phyloP scores from a whole-genome alignment of 192 early-diverging fungal genomes.

The Helicostylum pulchrum region DNA sequence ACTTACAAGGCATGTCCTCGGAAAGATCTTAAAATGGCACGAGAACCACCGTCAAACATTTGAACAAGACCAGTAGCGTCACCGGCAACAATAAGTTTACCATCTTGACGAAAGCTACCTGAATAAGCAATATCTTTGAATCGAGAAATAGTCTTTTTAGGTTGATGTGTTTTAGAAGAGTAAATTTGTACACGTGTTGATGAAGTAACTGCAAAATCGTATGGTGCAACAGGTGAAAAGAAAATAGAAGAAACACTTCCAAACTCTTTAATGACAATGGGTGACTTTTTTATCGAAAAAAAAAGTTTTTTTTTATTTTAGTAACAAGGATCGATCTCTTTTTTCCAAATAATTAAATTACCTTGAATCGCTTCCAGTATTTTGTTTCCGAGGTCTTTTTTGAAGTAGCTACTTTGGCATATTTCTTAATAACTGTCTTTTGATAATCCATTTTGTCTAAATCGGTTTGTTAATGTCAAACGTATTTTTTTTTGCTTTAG shows the following conservation, averaged over 20 bases:
- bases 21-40: slow-evolving; percentile 67
- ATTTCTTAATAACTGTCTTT: slow-evolving; percentile 54
- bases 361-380: slow-evolving; percentile 81
- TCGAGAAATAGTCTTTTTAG: slow-evolving; percentile 89
- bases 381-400: slow-evolving; percentile 58
- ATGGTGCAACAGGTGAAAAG: slow-evolving; percentile 76
- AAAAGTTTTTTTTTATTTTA: slow-evolving; percentile 8
- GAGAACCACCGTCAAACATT: slow-evolving; percentile 64
- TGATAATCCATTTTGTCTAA: slow-evolving; percentile 47
- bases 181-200: slow-evolving; percentile 93
- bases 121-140: slow-evolving; percentile 88
- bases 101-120: slow-evolving; percentile 78
- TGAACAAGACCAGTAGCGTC: slow-evolving; percentile 88
- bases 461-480: background rate
- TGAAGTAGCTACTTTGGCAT: slow-evolving; percentile 45
- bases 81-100: slow-evolving; percentile 89
- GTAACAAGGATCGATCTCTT: background rate
- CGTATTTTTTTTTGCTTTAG: too few relatives aligned
- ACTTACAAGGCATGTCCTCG: slow-evolving; percentile 54
- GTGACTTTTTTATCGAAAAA: slow-evolving; percentile 54
- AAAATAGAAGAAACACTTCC: slow-evolving; percentile 78
- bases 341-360: slow-evolving; percentile 19
- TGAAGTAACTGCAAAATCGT: slow-evolving; percentile 88
- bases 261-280: slow-evolving; percentile 84
- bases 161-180: slow-evolving; percentile 72